Conservation (phyloP, 2,329 filamentous ascomycete species). For the Stenocarpella maydis region DNA sequence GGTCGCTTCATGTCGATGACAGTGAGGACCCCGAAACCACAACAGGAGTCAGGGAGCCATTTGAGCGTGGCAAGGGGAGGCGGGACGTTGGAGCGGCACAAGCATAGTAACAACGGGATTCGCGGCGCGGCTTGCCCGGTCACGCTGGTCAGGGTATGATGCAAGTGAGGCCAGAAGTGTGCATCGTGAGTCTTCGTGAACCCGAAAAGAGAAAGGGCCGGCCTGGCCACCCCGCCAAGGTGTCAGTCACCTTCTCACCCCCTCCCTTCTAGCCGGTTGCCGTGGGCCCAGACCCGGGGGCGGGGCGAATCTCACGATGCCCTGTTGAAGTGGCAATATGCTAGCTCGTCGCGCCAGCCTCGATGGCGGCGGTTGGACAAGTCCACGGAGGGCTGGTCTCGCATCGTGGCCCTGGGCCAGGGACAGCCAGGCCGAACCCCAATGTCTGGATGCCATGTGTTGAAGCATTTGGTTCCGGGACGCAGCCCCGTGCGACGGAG, state of each 20-base stretch:
- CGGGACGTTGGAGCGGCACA: conserved; percentile 8
- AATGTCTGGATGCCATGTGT: not conserved
- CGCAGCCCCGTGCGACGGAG: not conserved
- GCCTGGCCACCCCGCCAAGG: conserved; percentile 27
- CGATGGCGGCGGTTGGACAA: not conserved
- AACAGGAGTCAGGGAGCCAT: not conserved
- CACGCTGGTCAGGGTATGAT: conserved; percentile 27
- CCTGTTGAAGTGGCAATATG: conserved; percentile 5
- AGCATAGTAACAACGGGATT: not conserved
- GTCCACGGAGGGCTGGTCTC: conserved; percentile 3
- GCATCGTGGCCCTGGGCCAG: not conserved
- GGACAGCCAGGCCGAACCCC: not conserved
- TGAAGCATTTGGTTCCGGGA: not conserved
- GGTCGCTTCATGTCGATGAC: not conserved
- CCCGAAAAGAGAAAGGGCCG: conserved; percentile 22
- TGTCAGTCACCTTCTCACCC: conserved; percentile 23
- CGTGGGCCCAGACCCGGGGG: conserved; percentile 10
- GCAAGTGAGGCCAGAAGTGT: conserved; percentile 32
- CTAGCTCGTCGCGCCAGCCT: conserved; percentile 19
- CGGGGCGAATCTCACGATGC: conserved; percentile 19
- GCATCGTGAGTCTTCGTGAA: conserved; percentile 30
- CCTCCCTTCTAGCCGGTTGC: conserved; percentile 13
- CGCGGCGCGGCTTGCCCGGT: not conserved
- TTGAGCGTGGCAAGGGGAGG: not conserved
- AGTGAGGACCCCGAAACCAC: not conserved